Percentiles rank a stretch among this genome's conserved stretches.
These are phyloP conservation scores for Lablab purpureus DNA, from an alignment of 306 rosid species.

Conservation along the genomic window DNA sequence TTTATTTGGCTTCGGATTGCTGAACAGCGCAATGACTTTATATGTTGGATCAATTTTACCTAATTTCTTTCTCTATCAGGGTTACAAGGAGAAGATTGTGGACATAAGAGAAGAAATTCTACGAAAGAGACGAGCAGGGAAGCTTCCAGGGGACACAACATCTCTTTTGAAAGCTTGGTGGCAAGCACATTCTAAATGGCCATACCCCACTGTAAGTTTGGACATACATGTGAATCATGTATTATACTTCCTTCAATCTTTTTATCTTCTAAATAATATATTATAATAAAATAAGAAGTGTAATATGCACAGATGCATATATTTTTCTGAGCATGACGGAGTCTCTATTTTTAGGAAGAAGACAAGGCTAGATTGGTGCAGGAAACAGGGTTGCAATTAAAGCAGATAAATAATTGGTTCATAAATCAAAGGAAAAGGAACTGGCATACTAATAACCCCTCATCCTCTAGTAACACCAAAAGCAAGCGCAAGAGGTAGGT, in stretches of 20 bases:
- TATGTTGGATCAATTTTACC: neutral
- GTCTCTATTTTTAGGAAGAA: constrained; percentile 68
- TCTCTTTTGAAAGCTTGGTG: constrained; percentile 96
- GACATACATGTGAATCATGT: neutral
- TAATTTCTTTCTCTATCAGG: constrained; percentile 51
- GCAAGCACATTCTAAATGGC: constrained; percentile 98
- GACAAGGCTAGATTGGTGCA: constrained; percentile 89
- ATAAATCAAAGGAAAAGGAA: constrained; percentile 80
- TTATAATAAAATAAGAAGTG: too few relatives aligned
- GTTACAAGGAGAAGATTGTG: constrained; percentile 90
- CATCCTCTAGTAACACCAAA: constrained; percentile 66
- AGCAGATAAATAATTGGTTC: constrained; percentile 67
- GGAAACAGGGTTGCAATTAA: constrained; percentile 94
- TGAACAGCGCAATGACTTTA: neutral
- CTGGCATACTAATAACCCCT: constrained; percentile 80
- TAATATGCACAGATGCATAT: neutral
- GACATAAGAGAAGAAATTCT: constrained; percentile 94
- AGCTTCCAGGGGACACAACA: constrained; percentile 97
- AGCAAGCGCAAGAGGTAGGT: constrained; percentile 89
- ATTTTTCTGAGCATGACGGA: neutral
- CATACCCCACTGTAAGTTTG: constrained; percentile 92
- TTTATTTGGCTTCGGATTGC: neutral
- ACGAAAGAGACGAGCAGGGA: constrained; percentile 93
- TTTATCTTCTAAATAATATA: too few relatives aligned
- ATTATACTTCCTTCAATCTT: neutral